Evolutionary conservation across 164 flowering plant genomes (phyloP).

Genomic region (Chimonanthus salicifolius): DNA sequence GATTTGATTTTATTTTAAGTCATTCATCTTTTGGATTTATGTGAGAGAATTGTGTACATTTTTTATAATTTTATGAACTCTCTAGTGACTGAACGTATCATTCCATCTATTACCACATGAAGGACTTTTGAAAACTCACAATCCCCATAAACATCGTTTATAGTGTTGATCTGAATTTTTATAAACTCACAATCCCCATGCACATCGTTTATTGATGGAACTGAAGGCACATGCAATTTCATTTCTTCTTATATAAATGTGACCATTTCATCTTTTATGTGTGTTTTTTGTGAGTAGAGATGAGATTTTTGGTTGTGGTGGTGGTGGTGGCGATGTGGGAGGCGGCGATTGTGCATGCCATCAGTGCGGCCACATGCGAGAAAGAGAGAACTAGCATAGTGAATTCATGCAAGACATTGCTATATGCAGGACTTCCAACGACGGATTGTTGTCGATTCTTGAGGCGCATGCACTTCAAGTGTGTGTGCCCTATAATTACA

Average conservation of each 20-base stretch:
- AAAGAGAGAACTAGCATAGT: background rate
- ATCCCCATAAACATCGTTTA: no score
- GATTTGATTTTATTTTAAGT: no score
- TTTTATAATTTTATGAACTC: no score
- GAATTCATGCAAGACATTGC: conserved; percentile 16
- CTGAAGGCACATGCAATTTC: background rate
- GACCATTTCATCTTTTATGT: background rate
- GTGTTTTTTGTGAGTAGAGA: background rate
- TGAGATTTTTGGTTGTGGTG: background rate
- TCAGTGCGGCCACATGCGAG: background rate
- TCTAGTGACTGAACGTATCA: no score
- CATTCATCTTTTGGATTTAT: no score
- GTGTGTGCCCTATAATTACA: conserved; percentile 24
- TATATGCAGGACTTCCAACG: conserved; percentile 16
- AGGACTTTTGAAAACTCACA: no score
- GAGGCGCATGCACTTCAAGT: conserved; percentile 17
- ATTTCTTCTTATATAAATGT: background rate
- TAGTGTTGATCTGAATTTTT: no score
- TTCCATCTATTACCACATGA: no score
- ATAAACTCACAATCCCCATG: no score
- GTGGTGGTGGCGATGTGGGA: background rate
- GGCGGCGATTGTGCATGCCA: background rate
- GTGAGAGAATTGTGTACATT: no score
- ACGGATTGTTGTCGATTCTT: conserved; percentile 20
- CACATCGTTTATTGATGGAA: background rate